Base-by-base conservation (phyloP, 768 basidiomycete genomes). In the Sporobolomyces phaffii region DNA sequence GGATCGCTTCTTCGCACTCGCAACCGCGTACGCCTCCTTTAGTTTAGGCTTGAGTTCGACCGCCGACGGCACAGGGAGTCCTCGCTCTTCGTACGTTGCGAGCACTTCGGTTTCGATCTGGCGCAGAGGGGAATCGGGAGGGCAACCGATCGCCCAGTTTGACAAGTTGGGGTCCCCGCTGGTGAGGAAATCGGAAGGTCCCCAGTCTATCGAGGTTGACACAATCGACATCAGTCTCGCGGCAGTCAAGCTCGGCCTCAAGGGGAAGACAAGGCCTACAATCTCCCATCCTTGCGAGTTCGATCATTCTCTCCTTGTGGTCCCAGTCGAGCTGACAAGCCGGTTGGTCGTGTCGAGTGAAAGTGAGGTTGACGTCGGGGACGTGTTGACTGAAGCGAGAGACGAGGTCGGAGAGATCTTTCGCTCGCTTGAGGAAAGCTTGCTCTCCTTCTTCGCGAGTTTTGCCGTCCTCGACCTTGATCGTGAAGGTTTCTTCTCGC, bases 121-220 rank as follows among this genome's bases (percentile, higher is more conserved):
- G 18, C 75, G 73, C 5, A 77, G 65, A 15, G 74, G 71, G 17
- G 75, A 73, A 26, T 60, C 52, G 41, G 74, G 71, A 14, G 74
- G 68, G 56, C 76, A 77, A 10, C 73, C 72, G 38, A 70, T 57
- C 10, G 75, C 74, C 74, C 74, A 75, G 48, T 75, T 75, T 20
- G 71, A 71, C 18, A 75, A 69, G 6, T 44, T 38, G 8, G 63
- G 56, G 47, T 73, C 58, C 18, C 62, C 62, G 10, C 40, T 31
- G 1, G 38, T 48, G 50, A 69, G 36, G 50, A 65, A 75, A 28
- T 75, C 73, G 43, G 69, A 71, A 28, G 67, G 63, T 2, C 71
- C 67, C 59, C 70, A 73, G 56, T 66, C 73, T 75, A 64, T 22
- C 6, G 36, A 7, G 40, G 36, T 17, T 3, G 44, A 29, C 3